These are phyloP conservation scores for Capsella rubella DNA, from an alignment of 441 rosid species.

Conservation along the genomic window DNA sequence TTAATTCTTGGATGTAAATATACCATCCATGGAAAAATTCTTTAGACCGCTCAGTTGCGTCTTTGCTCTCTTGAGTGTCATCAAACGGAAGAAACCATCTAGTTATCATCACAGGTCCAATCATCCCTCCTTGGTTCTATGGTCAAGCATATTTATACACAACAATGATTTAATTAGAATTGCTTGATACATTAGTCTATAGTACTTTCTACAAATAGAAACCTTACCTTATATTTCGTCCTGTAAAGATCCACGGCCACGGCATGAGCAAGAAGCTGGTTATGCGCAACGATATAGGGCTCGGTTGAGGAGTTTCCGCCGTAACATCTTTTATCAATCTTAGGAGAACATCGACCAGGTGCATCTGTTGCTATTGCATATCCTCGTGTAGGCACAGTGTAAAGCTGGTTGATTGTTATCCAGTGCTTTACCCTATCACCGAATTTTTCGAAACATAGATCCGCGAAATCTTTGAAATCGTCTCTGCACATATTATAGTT, in stretches of 20 bases:
- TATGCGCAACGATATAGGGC: slow-evolving; percentile 41
- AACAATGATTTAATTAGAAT: neutral
- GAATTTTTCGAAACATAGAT: slow-evolving; percentile 47
- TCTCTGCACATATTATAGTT: slow-evolving; percentile 20
- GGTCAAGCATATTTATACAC: neutral
- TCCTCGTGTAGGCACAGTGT: slow-evolving; percentile 38
- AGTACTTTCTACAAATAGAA: neutral
- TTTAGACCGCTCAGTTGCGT: slow-evolving; percentile 70
- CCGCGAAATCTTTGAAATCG: slow-evolving; percentile 46
- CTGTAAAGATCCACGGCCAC: slow-evolving; percentile 16
- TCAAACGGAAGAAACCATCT: slow-evolving; percentile 78
- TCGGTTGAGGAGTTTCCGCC: slow-evolving; percentile 45
- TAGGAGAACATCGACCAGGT: slow-evolving; percentile 46
- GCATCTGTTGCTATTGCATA: slow-evolving; percentile 41
- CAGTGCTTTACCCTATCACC: slow-evolving; percentile 54
- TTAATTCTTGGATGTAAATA: neutral
- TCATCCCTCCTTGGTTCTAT: slow-evolving; percentile 64
- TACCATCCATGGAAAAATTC: slow-evolving; percentile 82
- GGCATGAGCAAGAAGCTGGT: slow-evolving; percentile 49
- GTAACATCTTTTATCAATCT: slow-evolving; percentile 41
- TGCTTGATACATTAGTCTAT: neutral
- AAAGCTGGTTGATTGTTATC: slow-evolving; percentile 45
- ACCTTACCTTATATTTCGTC: slow-evolving; percentile 28
- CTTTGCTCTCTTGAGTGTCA: slow-evolving; percentile 47
- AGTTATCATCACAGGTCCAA: slow-evolving; percentile 76